phyloP scores from a whole-genome alignment of 768 basidiomycete genomes.

The Paxillus involutus region DNA sequence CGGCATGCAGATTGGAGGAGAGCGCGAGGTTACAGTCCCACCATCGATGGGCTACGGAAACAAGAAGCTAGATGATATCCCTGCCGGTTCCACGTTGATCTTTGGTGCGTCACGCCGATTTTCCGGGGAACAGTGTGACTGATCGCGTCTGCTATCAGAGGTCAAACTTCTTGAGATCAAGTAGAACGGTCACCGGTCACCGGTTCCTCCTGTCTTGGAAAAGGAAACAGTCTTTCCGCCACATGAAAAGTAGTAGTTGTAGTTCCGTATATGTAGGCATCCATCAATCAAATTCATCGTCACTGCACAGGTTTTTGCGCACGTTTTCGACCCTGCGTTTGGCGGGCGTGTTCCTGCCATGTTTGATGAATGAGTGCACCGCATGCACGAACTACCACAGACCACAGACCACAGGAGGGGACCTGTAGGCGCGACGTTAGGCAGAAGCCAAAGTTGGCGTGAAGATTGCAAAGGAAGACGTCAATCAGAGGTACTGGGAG shows the following conservation, averaged over 20 bases:
- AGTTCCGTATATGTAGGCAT: slow-evolving; percentile 12
- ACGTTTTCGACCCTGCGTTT: slow-evolving; percentile 18
- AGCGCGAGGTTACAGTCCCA: slow-evolving; percentile 78
- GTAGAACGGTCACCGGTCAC: slow-evolving; percentile 31
- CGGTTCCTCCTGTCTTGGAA: slow-evolving; percentile 10
- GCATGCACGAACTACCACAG: slow-evolving; percentile 6
- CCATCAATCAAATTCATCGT: slow-evolving; percentile 30
- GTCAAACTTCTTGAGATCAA: slow-evolving; percentile 72
- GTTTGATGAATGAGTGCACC: slow-evolving; percentile 13
- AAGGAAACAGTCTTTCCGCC: slow-evolving; percentile 7
- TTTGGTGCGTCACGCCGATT: slow-evolving; percentile 59
- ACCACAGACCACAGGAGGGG: slow-evolving; percentile 1
- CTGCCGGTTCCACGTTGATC: slow-evolving; percentile 74
- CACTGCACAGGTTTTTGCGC: slow-evolving; percentile 16
- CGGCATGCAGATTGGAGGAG: slow-evolving; percentile 91
- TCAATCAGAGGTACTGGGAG: slow-evolving; percentile 11
- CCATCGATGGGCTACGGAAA: slow-evolving; percentile 71
- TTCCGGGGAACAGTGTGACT: slow-evolving; percentile 3
- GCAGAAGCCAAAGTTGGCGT: background rate
- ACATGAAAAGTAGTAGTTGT: slow-evolving; percentile 20
- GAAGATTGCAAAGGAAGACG: slow-evolving; percentile 1
- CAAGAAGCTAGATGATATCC: slow-evolving; percentile 60
- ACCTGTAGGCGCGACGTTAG: background rate
- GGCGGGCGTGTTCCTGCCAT: slow-evolving; percentile 11
- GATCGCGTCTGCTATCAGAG: slow-evolving; percentile 42